Evolutionary conservation across 495 filamentous ascomycete species (phyloP).

Genomic region (Friedmanniomyces endolithicus): DNA sequence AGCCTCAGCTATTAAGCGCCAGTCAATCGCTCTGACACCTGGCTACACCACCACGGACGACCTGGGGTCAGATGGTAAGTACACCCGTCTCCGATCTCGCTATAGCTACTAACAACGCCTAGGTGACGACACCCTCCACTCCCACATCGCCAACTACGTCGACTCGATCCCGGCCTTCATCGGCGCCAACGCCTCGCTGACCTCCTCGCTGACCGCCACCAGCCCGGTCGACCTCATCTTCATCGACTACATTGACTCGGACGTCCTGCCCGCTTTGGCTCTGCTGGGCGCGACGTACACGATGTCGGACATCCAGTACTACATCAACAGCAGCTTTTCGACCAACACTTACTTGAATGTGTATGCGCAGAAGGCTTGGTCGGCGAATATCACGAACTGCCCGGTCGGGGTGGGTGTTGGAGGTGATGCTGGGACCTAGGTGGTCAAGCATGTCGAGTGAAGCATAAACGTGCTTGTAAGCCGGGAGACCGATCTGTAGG

Average conservation of each 20-base stretch:
- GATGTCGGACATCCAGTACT: conserved; percentile 30
- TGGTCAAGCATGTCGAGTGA: too few relatives aligned
- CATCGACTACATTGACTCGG: conserved; percentile 25
- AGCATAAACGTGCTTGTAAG: too few relatives aligned
- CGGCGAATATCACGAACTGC: conserved; percentile 37
- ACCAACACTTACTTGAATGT: conserved; percentile 39
- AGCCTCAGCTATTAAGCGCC: conserved; percentile 32
- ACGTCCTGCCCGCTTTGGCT: conserved; percentile 28
- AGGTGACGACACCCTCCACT: conserved; percentile 32
- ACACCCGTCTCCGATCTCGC: too few relatives aligned
- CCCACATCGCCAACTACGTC: conserved; percentile 21
- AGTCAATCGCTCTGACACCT: conserved; percentile 26
- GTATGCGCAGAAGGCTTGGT: conserved; percentile 38
- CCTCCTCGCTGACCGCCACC: conserved; percentile 22
- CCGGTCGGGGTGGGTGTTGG: conserved; percentile 23
- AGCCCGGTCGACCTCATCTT: conserved; percentile 28
- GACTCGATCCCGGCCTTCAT: conserved; percentile 19
- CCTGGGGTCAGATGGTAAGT: conserved; percentile 32
- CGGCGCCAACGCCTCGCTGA: conserved; percentile 28
- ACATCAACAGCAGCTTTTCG: conserved; percentile 33
- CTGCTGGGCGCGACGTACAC: conserved; percentile 33
- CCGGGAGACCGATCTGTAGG: too few relatives aligned
- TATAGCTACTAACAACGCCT: too few relatives aligned
- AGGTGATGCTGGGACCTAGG: too few relatives aligned
- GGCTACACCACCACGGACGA: conserved; percentile 35